Conservation (phyloP, 495 filamentous ascomycete genomes). For the Penicillium fimorum region DNA sequence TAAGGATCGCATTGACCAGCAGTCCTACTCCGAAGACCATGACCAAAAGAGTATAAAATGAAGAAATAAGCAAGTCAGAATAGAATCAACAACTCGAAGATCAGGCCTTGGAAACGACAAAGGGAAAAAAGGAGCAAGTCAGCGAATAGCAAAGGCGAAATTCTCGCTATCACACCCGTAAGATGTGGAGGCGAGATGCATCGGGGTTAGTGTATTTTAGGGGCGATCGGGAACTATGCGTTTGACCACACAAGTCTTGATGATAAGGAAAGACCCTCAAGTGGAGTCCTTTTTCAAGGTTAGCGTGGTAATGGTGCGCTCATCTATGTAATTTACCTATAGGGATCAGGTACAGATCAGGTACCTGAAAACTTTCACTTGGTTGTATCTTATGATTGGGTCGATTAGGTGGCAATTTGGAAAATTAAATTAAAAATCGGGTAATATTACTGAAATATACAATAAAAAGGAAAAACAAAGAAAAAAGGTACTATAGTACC, state of each 20-base stretch:
- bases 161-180: conserved; percentile 4
- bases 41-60: background rate
- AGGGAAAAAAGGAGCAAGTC: background rate
- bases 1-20: conserved; percentile 37
- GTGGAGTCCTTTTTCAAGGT: background rate
- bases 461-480: background rate
- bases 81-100: background rate
- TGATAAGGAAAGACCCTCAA: background rate
- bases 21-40: conserved; percentile 23
- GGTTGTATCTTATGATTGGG: background rate
- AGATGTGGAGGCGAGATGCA: background rate
- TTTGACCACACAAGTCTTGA: background rate
- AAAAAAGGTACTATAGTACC: background rate
- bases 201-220: conserved; percentile 2
- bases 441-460: background rate
- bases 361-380: background rate
- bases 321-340: background rate
- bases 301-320: conserved; percentile 2
- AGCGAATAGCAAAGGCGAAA: conserved; percentile 8
- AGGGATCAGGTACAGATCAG: background rate
- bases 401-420: background rate
- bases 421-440: background rate
- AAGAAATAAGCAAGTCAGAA: background rate
- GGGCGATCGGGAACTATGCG: conserved; percentile 6
- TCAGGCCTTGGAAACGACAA: background rate